Conservation (phyloP, 768 basidiomycete species). For the Tephrocybe sp. region DNA sequence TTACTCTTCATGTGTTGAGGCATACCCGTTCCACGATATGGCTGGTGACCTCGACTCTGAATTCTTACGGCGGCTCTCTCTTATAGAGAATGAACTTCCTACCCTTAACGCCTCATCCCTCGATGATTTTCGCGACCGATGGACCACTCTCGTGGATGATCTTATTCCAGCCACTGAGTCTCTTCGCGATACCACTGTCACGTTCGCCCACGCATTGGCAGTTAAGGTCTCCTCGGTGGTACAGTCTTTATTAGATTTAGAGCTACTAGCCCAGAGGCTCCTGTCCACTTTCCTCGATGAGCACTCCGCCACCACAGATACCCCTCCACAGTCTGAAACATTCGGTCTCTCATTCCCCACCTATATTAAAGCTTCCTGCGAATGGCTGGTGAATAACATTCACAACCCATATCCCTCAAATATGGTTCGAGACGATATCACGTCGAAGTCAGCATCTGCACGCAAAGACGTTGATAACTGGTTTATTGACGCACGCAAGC, state of each 20-base stretch:
- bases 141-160: constrained; percentile 10
- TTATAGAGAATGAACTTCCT: constrained; percentile 12
- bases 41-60: constrained; percentile 1
- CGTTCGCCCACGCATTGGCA: constrained; percentile 13
- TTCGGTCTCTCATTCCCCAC: background rate
- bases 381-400: constrained; percentile 43
- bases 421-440: constrained; percentile 26
- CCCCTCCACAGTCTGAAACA: background rate
- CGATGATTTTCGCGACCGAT: constrained; percentile 9
- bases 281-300: constrained; percentile 7
- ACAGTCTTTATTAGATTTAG: constrained; percentile 10
- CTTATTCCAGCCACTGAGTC: constrained; percentile 4
- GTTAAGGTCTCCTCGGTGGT: background rate
- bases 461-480: constrained; percentile 39
- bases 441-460: constrained; percentile 17
- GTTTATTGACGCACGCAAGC: constrained; percentile 48
- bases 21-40: background rate
- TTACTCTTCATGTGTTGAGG: background rate
- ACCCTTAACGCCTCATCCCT: constrained; percentile 6
- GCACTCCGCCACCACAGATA: background rate
- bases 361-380: constrained; percentile 28
- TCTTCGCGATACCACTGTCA: constrained; percentile 9
- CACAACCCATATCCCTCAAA: constrained; percentile 50
- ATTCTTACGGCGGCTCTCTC: constrained; percentile 7
- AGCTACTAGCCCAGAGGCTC: constrained; percentile 4